Evolutionary conservation across 345 rosid species (phyloP), one percentile per base, ranked within the genome.

Genomic region (Eucalyptus pauciflora): DNA sequence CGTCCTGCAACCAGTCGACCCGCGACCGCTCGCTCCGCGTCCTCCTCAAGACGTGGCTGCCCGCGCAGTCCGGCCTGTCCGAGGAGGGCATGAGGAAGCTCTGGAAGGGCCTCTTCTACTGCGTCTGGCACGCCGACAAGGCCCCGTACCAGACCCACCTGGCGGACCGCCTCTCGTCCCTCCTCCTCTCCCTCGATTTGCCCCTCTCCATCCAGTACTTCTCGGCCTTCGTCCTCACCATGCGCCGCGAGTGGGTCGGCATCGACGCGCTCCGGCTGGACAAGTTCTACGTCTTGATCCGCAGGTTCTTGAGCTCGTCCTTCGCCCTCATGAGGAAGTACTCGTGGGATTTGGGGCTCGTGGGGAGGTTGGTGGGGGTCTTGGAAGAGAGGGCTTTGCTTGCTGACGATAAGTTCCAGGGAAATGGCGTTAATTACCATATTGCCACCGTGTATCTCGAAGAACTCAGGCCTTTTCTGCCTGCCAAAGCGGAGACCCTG

Each of bases 71-170:
- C 8, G 86, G 91, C 43, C 79, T 98, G 91, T 54, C 96, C 31
- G 98, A 95, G 50, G 97, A 97, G 16, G 96, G 94, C 64, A 94
- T 98, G 96, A 95, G 92, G 95, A 95, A 94, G 94, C 93, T 98
- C 5, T 98, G 99, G 99, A 96, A 96, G 89, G 99, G 98, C 20
- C 94, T 98, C 87, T 98, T 98, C 94, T 98, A 98, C 92, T 98
- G 99, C 90, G 93, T 98, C 79, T 98, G 99, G 99, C 99, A 97
- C 90, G 93, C 99, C 83, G 99, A 98, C 89, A 97, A 98, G 94
- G 85, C 90, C 10, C 93, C 94, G 3, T 94, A 91, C 86, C 99
- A 98, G 90, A 85, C 96, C 33, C 93, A 94, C 10, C 99, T 98
- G 49, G 92, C 93, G 89, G 92, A 95, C 81, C 94, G 93, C 85